Percentiles rank a stretch among this genome's conserved stretches.
These are phyloP conservation scores for Alternaria gansuensis DNA, from an alignment of 2,329 filamentous ascomycete genomes.

Conservation along the genomic window DNA sequence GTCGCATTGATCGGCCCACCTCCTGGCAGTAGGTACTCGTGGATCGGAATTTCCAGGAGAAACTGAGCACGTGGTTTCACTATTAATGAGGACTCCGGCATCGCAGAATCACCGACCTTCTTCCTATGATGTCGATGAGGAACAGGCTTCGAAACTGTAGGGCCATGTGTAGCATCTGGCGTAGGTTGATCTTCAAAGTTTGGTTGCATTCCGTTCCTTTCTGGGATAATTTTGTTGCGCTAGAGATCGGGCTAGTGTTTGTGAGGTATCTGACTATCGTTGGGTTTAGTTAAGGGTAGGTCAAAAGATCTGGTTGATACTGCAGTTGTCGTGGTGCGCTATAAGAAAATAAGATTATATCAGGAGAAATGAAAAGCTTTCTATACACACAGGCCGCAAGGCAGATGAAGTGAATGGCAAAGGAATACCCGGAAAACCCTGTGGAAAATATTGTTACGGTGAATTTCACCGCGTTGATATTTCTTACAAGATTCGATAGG, in stretches of 20 bases:
- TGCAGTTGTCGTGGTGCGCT: neutral
- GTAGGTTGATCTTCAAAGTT: neutral
- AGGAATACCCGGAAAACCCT: neutral
- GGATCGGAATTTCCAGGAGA: constrained; percentile 13
- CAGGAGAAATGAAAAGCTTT: neutral
- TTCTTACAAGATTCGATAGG: neutral
- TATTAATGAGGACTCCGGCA: neutral
- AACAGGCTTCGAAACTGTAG: neutral
- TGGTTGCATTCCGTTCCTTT: neutral
- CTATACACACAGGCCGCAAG: neutral
- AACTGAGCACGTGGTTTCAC: constrained; percentile 10
- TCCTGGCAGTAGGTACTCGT: constrained; percentile 21
- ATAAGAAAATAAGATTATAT: neutral
- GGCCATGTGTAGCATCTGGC: neutral
- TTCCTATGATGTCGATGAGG: neutral
- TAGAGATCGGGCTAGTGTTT: neutral
- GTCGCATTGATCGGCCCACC: constrained; percentile 27
- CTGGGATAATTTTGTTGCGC: neutral
- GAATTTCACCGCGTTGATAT: neutral
- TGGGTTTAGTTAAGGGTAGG: neutral
- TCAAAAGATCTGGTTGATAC: neutral
- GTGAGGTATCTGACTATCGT: neutral
- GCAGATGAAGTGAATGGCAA: neutral
- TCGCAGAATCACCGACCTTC: neutral
- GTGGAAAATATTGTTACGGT: neutral